These are phyloP conservation scores for Aspergillus candidus DNA, from an alignment of 2,329 filamentous ascomycete species.

Conservation along the genomic window DNA sequence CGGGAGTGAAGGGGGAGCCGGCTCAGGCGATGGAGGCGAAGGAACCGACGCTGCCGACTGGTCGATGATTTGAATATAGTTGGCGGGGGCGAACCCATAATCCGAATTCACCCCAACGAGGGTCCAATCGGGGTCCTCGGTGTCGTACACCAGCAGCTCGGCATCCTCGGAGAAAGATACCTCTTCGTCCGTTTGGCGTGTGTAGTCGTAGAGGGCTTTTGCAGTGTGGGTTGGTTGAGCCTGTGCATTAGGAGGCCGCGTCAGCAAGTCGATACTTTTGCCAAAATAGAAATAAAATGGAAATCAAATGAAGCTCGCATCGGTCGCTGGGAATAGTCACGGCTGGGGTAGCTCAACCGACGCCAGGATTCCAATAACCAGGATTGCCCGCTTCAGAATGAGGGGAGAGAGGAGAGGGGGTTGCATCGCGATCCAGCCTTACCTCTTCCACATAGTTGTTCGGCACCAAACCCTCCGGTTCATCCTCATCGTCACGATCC, in stretches of 20 bases:
- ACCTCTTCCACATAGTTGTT: conserved; percentile 96
- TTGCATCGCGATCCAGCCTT: conserved; percentile 27
- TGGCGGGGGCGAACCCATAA: conserved; percentile 90
- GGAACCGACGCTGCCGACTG: conserved; percentile 27
- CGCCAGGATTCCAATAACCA: no score
- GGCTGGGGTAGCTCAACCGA: no score
- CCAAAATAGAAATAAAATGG: no score
- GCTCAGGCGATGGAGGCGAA: conserved; percentile 24
- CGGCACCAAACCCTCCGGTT: conserved; percentile 82
- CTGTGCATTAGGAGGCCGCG: conserved; percentile 36
- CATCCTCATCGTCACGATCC: conserved; percentile 74
- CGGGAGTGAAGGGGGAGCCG: conserved; percentile 36
- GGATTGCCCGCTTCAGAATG: no score
- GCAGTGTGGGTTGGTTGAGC: conserved; percentile 63
- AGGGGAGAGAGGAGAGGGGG: no score
- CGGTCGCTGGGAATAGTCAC: no score
- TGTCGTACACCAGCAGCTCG: conserved; percentile 77
- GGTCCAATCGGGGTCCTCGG: conserved; percentile 92
- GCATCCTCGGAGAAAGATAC: conserved; percentile 91
- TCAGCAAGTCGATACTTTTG: conserved; percentile 1
- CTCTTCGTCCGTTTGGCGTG: conserved; percentile 94
- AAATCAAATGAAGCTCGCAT: no score
- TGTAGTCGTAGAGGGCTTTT: conserved; percentile 96
- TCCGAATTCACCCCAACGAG: conserved; percentile 77
- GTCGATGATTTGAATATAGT: conserved; percentile 77